These are phyloP conservation scores for Ganoderma multipileum DNA, from an alignment of 1,284 basidiomycete species.

Conservation along the genomic window DNA sequence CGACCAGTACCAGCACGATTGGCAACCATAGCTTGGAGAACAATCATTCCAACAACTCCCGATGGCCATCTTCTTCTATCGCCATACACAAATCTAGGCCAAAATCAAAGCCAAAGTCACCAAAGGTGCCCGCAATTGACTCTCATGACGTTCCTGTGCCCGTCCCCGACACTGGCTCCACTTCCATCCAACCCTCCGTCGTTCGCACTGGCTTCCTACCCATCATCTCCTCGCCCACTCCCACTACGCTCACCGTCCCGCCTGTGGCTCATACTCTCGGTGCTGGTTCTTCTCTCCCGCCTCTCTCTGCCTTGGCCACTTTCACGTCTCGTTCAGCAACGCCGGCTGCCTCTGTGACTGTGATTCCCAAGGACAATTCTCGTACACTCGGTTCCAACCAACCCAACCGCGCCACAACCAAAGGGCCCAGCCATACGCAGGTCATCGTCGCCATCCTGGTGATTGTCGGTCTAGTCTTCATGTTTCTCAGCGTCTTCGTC, in stretches of 20 bases:
- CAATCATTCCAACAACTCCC: background rate
- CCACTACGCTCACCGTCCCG: conserved; percentile 20
- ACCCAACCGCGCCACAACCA: conserved; percentile 7
- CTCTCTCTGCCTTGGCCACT: conserved; percentile 28
- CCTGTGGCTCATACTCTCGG: conserved; percentile 9
- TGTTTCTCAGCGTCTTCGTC: conserved; percentile 62
- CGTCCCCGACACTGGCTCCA: conserved; percentile 54
- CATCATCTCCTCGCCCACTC: conserved; percentile 27
- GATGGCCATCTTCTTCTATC: background rate
- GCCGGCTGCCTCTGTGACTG: conserved; percentile 16
- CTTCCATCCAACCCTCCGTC: conserved; percentile 26
- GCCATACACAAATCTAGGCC: conserved; percentile 10
- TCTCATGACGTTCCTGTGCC: conserved; percentile 60
- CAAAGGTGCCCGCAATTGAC: conserved; percentile 38
- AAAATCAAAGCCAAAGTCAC: conserved; percentile 34
- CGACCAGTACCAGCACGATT: background rate
- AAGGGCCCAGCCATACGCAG: conserved; percentile 40
- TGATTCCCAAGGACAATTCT: conserved; percentile 18
- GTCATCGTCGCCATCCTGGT: conserved; percentile 61
- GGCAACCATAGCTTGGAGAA: background rate
- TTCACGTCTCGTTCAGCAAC: conserved; percentile 18
- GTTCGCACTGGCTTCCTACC: conserved; percentile 39
- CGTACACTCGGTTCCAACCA: conserved; percentile 26
- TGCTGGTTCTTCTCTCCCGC: conserved; percentile 34
- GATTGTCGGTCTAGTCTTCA: conserved; percentile 59